Conservation (phyloP, 2,329 filamentous ascomycete species). For the Dactylellina parvicollis region DNA sequence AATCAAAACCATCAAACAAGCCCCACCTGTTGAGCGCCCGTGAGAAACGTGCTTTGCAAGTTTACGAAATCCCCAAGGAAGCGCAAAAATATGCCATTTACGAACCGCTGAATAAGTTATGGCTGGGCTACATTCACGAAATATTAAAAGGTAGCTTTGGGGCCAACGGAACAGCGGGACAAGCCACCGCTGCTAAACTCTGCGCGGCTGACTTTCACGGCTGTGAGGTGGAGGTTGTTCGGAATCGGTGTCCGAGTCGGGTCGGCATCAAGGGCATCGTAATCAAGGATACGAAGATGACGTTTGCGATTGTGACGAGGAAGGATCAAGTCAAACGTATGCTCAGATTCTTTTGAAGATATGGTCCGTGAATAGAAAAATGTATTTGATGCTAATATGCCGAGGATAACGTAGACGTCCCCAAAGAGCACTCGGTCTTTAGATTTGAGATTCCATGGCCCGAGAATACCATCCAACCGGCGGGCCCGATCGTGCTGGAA, state of each 20-base stretch:
- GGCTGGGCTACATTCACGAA: constrained; percentile 86
- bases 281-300: constrained; percentile 84
- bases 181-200: constrained; percentile 68
- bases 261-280: constrained; percentile 89
- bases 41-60: constrained; percentile 75
- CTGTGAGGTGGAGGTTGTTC: constrained; percentile 80
- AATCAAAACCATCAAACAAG: constrained; percentile 62
- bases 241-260: constrained; percentile 80
- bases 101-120: constrained; percentile 78
- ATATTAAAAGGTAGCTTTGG: constrained; percentile 70
- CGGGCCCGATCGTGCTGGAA: constrained; percentile 76
- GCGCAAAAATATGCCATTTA: constrained; percentile 80
- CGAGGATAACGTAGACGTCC: too few species aligned
- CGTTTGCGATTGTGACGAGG: constrained; percentile 82
- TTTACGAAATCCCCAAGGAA: constrained; percentile 77
- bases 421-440: constrained; percentile 91
- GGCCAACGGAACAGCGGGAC: constrained; percentile 70
- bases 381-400: too few species aligned
- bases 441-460: constrained; percentile 72
- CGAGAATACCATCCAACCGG: constrained; percentile 55
- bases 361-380: constrained; percentile 43
- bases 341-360: constrained; percentile 55
- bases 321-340: constrained; percentile 75
- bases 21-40: constrained; percentile 79
- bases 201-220: constrained; percentile 91